Base-by-base conservation (phyloP, 257 asterid species). In the Penstemon davidsonii region DNA sequence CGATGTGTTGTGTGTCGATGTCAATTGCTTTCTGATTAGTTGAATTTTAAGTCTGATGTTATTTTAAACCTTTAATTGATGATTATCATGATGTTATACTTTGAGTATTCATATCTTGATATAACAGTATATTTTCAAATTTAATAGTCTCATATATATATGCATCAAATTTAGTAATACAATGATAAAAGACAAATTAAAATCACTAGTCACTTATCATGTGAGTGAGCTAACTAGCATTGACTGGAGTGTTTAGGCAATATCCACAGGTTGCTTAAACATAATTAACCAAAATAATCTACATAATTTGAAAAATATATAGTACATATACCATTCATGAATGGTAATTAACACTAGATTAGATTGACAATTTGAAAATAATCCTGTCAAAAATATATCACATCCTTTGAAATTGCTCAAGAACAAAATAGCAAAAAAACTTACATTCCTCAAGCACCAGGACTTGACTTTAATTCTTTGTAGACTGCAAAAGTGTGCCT, bases 91-190 rank as follows among this genome's bases (percentile, higher is more conserved):
- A 75, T 75, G 69, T 60, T 67, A 71, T 72, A 68, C 41, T 60
- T 76, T 59, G 71, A 45, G 47, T 75, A 60, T 66, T 55, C 67
- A 49, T 5, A 60, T 73, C 77, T 80, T 76, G 77, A 76, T 8
- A 45, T 46, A 61, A 61, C 69, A 67, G 11, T 3, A 42, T 38
- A 49, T 44, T 45, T 9, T 40, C 52, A n/a, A 53, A 9, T 64
- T 41, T 64, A 55, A 62, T 64, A 50, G 49, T 50, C 6, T 56
- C 41, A 55, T 36, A 46, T 37, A 18, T 33, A 25, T 19, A 67
- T 76, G 79, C 85, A 75, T 72, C 61, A 71, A 74, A 67, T 46
- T 71, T 78, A 80, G 76, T 73, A 65, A 46, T 56, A 74, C n/a
- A 13, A 59, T 59, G 72, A 63, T 45, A 15, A 55, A 44, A 41